Evolutionary conservation across 805 yeast species (phyloP).

Genomic region (Lachancea meyersii): DNA sequence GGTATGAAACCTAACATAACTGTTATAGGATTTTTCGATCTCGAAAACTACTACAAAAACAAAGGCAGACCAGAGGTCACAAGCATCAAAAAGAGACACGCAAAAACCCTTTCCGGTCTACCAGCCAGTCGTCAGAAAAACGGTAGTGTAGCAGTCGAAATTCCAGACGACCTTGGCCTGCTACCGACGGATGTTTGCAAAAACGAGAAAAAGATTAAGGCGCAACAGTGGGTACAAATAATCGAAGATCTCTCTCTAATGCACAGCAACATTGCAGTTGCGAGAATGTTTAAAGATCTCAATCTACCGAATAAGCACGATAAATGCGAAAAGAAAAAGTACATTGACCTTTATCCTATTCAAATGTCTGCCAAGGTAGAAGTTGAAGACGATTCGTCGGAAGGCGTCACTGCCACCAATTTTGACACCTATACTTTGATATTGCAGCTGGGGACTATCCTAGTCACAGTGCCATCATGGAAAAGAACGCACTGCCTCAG

Average conservation of each 20-base stretch:
- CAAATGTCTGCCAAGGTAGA: conserved; percentile 84
- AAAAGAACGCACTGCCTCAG: conserved; percentile 65
- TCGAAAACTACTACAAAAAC: conserved; percentile 30
- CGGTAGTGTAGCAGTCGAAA: conserved; percentile 9
- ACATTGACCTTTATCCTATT: conserved; percentile 89
- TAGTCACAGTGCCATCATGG: conserved; percentile 93
- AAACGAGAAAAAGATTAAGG: conserved; percentile 59
- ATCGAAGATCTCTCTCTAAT: conserved; percentile 83
- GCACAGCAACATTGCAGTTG: conserved; percentile 90
- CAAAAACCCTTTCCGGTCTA: background rate
- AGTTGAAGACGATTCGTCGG: conserved; percentile 31
- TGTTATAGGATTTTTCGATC: conserved; percentile 81
- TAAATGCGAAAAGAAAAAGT: conserved; percentile 37
- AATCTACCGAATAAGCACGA: conserved; percentile 49
- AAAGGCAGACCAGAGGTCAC: background rate
- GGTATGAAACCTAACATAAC: conserved; percentile 97
- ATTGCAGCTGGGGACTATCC: conserved; percentile 86
- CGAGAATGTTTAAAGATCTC: conserved; percentile 72
- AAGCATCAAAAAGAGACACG: background rate
- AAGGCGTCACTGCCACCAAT: conserved; percentile 76
- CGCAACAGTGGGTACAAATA: conserved; percentile 85
- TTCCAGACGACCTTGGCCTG: conserved; percentile 10
- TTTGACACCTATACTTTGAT: conserved; percentile 94
- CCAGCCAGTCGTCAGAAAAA: conserved; percentile 6
- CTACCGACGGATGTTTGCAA: conserved; percentile 79